Evolutionary conservation across 331 rosid species (phyloP).

Genomic region (Saraca asoca): DNA sequence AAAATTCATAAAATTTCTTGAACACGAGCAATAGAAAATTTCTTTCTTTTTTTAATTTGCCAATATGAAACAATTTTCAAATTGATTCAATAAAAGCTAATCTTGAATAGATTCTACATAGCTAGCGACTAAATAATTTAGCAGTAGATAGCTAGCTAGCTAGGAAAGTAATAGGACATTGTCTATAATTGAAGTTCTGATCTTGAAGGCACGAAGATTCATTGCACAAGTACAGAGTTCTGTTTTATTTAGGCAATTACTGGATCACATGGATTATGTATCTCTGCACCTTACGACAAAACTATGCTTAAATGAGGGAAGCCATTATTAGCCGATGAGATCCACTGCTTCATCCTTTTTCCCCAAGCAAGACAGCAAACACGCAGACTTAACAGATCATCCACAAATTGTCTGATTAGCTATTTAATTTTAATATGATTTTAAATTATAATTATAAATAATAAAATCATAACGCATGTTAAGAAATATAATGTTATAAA

Average conservation of each 20-base stretch:
- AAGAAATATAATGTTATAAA: too few species aligned
- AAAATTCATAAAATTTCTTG: too few species aligned
- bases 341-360: conserved; percentile 24
- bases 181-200: conserved; percentile 2
- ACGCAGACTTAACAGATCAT: conserved; percentile 30
- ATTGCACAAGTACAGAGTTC: conserved; percentile 28
- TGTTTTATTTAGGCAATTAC: conserved; percentile 35
- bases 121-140: too few species aligned
- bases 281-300: conserved; percentile 5
- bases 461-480: too few species aligned
- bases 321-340: conserved; percentile 32
- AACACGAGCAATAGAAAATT: too few species aligned
- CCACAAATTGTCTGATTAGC: too few species aligned
- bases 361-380: conserved; percentile 30
- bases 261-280: conserved; percentile 36
- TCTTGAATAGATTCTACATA: not conserved
- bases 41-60: too few species aligned
- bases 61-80: too few species aligned
- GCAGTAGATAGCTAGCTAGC: not conserved
- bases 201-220: conserved; percentile 18
- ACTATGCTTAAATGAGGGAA: conserved; percentile 22
- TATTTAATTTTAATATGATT: too few species aligned
- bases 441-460: too few species aligned
- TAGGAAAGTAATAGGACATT: conserved; percentile 7
- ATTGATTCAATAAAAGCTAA: conserved; percentile 12